Base-by-base conservation (phyloP, 2,329 filamentous ascomycete species). In the Sporothrix brunneoviolacea region DNA sequence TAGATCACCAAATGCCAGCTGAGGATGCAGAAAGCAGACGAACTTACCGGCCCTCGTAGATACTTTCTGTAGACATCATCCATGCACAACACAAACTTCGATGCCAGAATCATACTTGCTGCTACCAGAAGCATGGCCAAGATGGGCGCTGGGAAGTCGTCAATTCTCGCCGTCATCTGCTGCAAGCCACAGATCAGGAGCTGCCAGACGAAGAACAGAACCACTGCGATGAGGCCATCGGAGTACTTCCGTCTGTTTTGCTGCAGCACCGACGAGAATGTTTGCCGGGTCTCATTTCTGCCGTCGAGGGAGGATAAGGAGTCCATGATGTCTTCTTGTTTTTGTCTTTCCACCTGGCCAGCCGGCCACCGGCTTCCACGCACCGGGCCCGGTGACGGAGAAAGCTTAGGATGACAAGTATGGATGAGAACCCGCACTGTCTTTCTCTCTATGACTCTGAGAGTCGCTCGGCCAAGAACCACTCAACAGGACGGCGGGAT, bases 141-240 rank as follows among this genome's bases (percentile, higher is more conserved):
- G 38, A 78, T 72, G 7, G 74, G 67, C 0, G 72, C 68, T 4
- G 75, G 71, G 51, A 74, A 76, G 22, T 70, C 62, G n/a, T 60
- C 50, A 3, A 58, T 60, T 1, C 57, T 55, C 9, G 63, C 56
- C 15, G 76, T 59, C 1, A 60, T 58, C 9, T 62, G 55, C 28
- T 71, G 69, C 9, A 76, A 60, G 2, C 64, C 68, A 60, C 70
- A 75, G 18, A 75, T 72, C 28, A 73, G 55, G n/a, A 76, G 54
- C 57, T 77, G 70, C 51, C 70, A 69, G 15, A 60, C 21, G 3
- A 73, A 54, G 36, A 68, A 72, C 8, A 75, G 62, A 7, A 66
- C 24, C 2, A 64, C 55, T 9, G 72, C 64, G 13, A 63, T 57
- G 7, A 67, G 13, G 19, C 71, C 58, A 22, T 65, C 56, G 9